These are phyloP conservation scores for Phaeoacremonium minimum DNA, from an alignment of 2,329 filamentous ascomycete genomes.

Conservation along the genomic window DNA sequence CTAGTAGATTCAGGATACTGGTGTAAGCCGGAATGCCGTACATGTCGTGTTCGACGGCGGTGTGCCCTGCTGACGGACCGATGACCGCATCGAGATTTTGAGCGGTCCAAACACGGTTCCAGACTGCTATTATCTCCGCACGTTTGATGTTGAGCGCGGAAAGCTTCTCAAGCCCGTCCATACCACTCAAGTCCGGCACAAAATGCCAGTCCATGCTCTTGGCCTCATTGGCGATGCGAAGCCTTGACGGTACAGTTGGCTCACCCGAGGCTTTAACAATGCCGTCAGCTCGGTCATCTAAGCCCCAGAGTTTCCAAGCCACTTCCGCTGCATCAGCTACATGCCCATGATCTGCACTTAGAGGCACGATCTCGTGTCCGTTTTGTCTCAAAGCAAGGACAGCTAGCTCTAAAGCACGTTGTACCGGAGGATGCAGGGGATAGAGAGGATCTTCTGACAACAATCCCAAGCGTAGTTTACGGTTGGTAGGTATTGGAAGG, in stretches of 20 bases:
- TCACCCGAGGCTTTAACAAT: constrained; percentile 7
- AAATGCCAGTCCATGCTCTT: constrained; percentile 1
- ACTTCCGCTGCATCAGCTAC: constrained; percentile 6
- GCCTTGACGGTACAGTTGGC: constrained; percentile 6
- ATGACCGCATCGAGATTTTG: constrained; percentile 10
- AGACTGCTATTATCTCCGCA: constrained; percentile 7
- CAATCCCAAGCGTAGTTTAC: constrained; percentile 8
- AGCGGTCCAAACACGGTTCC: constrained; percentile 8
- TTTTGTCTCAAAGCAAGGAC: constrained; percentile 1
- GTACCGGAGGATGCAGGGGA: constrained; percentile 9
- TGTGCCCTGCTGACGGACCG: constrained; percentile 8
- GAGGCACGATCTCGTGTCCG: constrained; percentile 5
- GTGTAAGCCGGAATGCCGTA: constrained; percentile 11
- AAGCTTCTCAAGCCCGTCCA: constrained; percentile 6
- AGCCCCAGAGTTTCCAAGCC: constrained; percentile 5
- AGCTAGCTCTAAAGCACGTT: constrained; percentile 1
- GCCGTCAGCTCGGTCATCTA: constrained; percentile 6
- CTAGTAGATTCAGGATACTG: constrained; percentile 9
- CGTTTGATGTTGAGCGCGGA: constrained; percentile 6
- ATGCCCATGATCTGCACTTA: constrained; percentile 3
- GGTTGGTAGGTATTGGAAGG: not conserved
- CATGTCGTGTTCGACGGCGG: constrained; percentile 11
- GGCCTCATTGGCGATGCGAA: not conserved
- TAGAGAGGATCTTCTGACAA: constrained; percentile 10
- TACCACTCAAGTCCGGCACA: constrained; percentile 1